Base-by-base conservation (phyloP, 2,329 filamentous ascomycete genomes). In the Talaromyces rugulosus region DNA sequence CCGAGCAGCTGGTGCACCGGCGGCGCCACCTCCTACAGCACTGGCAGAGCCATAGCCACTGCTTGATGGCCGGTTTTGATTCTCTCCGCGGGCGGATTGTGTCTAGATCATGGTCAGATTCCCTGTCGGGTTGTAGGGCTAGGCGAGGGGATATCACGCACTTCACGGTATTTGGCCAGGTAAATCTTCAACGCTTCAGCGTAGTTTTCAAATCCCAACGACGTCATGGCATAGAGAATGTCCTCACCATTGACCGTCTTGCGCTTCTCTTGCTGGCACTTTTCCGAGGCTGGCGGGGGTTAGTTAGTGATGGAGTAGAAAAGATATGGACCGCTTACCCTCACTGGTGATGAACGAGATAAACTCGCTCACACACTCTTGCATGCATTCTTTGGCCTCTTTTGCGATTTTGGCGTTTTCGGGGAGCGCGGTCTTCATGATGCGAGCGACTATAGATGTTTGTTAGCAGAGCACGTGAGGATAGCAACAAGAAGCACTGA, bases 291-390 rank as follows among this genome's bases (percentile, higher is more conserved):
- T 98, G 50, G 34, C 4, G 3, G 4, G 7, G 31, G 47, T n/a
- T 55, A 47, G 42, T 33, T 59, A 23, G 30, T 2, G 0, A n/a
- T 16, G 18, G n/a, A 47, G 6, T 14, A 3, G 30, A 16, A 59
- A 7, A n/a, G 8, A 40, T 9, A 33, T 5, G 30, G 27, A n/a
- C 18, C 30, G 81, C 89, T 74, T 77, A 96, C 95, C 95, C 85
- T 99, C 95, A 77, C 94, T 98, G 40, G 95, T 99, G 75, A 99
- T 98, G 83, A 99, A 99, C 6, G 92, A 96, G 82, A 99, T 99
- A 78, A 99, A 99, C 80, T 99, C 95, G 87, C 93, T 97, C 63
- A 99, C 95, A 74, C 95, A 99, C 78, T 99, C 95, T 78, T 99
- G 95, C 95, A 99, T 98, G 80, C 95, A 99, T 77, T 99, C 95